These are phyloP conservation scores for Picea sitchensis DNA, from an alignment of 75 land plant genomes.

Conservation along the genomic window DNA sequence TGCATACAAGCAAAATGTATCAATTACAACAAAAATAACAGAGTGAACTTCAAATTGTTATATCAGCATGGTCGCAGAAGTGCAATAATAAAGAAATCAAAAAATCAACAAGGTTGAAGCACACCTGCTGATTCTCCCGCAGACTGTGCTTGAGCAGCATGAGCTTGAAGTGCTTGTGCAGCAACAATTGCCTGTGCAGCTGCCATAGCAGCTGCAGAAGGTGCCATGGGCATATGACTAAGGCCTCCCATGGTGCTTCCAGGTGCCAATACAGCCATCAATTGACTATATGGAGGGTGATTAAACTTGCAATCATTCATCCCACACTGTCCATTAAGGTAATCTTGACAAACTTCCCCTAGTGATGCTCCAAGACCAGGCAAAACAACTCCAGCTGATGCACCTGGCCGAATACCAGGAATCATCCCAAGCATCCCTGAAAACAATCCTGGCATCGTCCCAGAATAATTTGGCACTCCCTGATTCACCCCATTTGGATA, in stretches of 20 bases:
- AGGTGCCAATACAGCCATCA: constrained; percentile 79
- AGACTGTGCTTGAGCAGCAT: constrained; percentile 64
- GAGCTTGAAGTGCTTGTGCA: constrained; percentile 93
- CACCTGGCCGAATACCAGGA: constrained; percentile 63
- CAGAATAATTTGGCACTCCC: constrained; percentile 69
- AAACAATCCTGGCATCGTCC: constrained; percentile 57
- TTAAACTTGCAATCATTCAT: constrained; percentile 71
- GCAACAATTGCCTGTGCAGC: constrained; percentile 97
- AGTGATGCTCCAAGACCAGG: constrained; percentile 85
- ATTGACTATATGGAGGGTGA: constrained; percentile 80
- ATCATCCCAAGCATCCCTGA: constrained; percentile 82
- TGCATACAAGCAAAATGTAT: neutral
- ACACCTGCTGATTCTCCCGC: constrained; percentile 38
- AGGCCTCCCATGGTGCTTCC: constrained; percentile 76
- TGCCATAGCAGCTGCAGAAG: constrained; percentile 99
- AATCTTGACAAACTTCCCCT: constrained; percentile 87
- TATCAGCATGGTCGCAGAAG: neutral
- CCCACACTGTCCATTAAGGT: constrained; percentile 68
- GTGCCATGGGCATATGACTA: constrained; percentile 86
- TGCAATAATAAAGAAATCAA: neutral
- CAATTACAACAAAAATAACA: neutral
- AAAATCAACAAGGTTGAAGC: constrained; percentile 3
- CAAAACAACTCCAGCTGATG: constrained; percentile 74
- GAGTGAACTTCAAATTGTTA: neutral
- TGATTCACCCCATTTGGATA: constrained; percentile 59